Evolutionary conservation across 805 yeast species (phyloP), one percentile per base, ranked within the genome.

Genomic region (Huiozyma naganishii): DNA sequence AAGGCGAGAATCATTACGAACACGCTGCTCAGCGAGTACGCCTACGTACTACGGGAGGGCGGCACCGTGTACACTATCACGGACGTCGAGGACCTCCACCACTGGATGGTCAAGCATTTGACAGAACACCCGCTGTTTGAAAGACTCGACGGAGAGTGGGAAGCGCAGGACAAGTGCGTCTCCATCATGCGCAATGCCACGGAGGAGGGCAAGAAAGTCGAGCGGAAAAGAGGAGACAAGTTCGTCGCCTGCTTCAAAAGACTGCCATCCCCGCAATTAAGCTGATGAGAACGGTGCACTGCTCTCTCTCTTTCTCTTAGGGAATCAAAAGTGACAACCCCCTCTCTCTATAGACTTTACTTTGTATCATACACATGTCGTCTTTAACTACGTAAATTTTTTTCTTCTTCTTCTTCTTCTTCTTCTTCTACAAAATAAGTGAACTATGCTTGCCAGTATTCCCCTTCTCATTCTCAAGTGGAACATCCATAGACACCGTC

Each of bases 141-240:
- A 64, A 76, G 97, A 52, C 73, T 88, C 50, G 66, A 74, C 37
- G 69, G 75, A 48, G 89, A 83, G 49, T 87, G 94, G 85, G 97
- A 89, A 65, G 61, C 64, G 3, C 64, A 70, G 23, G 98, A 92
- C 63, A 67, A 68, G 49, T 89, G 97, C 66, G 97, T 89, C 23
- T 66, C 74, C 48, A 76, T 86, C 41, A 92, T 92, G 97, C 77
- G 77, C 46, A 79, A 81, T 48, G 80, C 92, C n/a, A 92, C 98
- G 1, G 98, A 92, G 65, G 98, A 92, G 65, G 98, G 98, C 46
- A 89, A 92, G 67, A 92, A 92, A 65, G 98, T 92, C 33, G 81
- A 79, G 39, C 77, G 98, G 57, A 92, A 92, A 60, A 73, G 81
- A 36, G 98, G 98, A 29, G 71, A 69, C 49, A 92, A 92, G 62